A percentile compares a stretch with the other conserved stretches of the same genome.
Evolutionary conservation across 2,329 filamentous ascomycete species (phyloP).

Genomic region (Fusarium dlaminii): DNA sequence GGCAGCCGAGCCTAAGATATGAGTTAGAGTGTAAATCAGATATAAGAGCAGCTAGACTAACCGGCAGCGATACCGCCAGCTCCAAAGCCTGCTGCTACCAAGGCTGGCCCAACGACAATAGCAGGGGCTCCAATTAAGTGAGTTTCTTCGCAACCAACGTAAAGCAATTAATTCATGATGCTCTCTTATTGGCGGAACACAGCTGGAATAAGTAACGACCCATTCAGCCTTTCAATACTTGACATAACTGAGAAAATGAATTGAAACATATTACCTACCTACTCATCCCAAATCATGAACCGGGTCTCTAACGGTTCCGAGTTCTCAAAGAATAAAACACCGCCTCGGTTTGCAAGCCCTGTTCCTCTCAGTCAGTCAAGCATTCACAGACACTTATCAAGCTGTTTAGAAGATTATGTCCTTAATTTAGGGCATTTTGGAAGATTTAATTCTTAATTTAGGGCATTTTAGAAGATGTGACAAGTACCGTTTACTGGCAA

Average conservation of each 20-base stretch:
- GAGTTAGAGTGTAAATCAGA: neutral
- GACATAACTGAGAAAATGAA: neutral
- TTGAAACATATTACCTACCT: neutral
- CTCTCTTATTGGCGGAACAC: neutral
- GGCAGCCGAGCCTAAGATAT: conserved; percentile 33
- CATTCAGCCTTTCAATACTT: neutral
- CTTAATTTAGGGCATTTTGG: neutral
- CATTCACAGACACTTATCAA: neutral
- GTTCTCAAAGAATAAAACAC: neutral
- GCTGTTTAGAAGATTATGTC: neutral
- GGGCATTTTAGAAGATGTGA: neutral
- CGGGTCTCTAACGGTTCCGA: neutral
- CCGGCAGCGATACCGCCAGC: neutral
- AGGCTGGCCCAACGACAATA: neutral
- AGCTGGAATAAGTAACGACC: neutral
- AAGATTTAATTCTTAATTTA: neutral
- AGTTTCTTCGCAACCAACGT: neutral
- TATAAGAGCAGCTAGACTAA: neutral
- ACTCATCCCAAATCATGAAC: neutral
- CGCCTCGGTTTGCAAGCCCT: neutral
- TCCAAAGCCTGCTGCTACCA: neutral
- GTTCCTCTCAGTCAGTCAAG: neutral
- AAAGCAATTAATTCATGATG: neutral
- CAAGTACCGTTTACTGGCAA: neutral
- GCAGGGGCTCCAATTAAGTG: neutral